Evolutionary conservation across 768 basidiomycete genomes (phyloP), one percentile per base, ranked within the genome.

Genomic region (Tephrocybe sp.): DNA sequence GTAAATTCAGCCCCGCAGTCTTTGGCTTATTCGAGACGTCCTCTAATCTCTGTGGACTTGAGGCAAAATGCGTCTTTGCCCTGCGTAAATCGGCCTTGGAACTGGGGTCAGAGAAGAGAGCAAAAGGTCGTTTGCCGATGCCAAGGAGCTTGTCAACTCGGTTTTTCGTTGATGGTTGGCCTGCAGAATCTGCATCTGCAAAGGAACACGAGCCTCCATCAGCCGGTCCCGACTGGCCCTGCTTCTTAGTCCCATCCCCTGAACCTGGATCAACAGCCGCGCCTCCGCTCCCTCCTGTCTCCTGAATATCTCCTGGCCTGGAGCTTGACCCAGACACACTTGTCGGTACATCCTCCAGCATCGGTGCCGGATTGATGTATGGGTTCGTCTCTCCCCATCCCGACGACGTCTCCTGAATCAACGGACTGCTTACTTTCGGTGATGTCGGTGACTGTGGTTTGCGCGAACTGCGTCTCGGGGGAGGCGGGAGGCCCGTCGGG

Each of bases 401-500:
- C 43, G 42, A 42, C 45, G 54, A 41, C 12, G 34, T 31, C 27
- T 49, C 36, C 49, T 46, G 45, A 4, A 50, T 41, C 47, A 56
- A 31, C 31, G 47, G 57, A 25, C 39, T 52, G 34, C 42, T 36
- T 21, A 52, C 34, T 41, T 50, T 58, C 6, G 50, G 53, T 27
- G 45, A 55, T 16, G 50, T 52, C 9, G 61, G 57, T 36, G 60
- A 49, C 33, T 42, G 58, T n/a, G 59, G 56, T 24, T 52, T 51
- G 33, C 49, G 37, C 5, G 42, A 46, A 54, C 50, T 44, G 50
- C 61, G 46, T 54, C 71, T 58, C 22, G 78, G 45, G 59, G 63
- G 46, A 67, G 82, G 70, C 79, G 91, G 69, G 75, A 88, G 58
- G 77, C 76, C 49, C 27, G 11, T 29, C 75, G 77, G n/a, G n/a